Percentiles rank a stretch among this genome's conserved stretches.
phyloP scores from a whole-genome alignment of 1,284 basidiomycete species.

The Puccinia polysora region DNA sequence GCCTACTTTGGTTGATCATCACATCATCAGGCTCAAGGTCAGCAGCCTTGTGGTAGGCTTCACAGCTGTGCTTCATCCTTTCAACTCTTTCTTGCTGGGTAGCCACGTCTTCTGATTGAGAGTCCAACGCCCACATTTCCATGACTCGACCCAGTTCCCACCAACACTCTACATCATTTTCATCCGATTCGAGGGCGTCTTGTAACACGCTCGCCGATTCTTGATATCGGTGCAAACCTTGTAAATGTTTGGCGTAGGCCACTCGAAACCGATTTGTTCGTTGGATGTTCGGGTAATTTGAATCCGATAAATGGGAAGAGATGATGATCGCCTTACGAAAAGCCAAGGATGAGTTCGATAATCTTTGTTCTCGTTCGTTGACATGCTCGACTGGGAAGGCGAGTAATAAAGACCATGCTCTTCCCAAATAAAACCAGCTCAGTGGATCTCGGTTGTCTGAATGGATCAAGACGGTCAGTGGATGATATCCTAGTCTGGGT shows the following conservation, averaged over 20 bases:
- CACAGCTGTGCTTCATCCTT: slow-evolving; percentile 9
- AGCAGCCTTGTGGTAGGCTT: slow-evolving; percentile 18
- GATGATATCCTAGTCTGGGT: neutral
- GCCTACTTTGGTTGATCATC: neutral
- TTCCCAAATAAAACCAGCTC: slow-evolving; percentile 23
- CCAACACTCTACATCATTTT: slow-evolving; percentile 9
- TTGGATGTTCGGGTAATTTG: slow-evolving; percentile 1
- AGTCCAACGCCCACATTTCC: slow-evolving; percentile 18
- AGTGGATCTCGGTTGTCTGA: slow-evolving; percentile 33
- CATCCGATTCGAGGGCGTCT: slow-evolving; percentile 15
- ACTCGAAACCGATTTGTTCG: slow-evolving; percentile 24
- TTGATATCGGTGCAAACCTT: slow-evolving; percentile 12
- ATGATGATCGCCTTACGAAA: slow-evolving; percentile 26
- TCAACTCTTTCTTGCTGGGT: slow-evolving; percentile 25
- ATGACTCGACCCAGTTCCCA: slow-evolving; percentile 28
- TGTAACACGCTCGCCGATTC: slow-evolving; percentile 25
- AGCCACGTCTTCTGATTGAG: neutral
- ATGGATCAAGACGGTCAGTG: neutral
- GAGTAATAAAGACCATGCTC: slow-evolving; percentile 29
- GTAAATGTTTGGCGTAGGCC: slow-evolving; percentile 18
- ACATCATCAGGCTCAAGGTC: slow-evolving; percentile 12
- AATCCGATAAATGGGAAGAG: neutral
- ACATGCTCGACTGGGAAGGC: neutral
- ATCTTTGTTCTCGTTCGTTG: slow-evolving; percentile 17
- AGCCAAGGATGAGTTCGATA: slow-evolving; percentile 24